Conservation (phyloP, 2,329 filamentous ascomycete species). For the Claviceps sp. region DNA sequence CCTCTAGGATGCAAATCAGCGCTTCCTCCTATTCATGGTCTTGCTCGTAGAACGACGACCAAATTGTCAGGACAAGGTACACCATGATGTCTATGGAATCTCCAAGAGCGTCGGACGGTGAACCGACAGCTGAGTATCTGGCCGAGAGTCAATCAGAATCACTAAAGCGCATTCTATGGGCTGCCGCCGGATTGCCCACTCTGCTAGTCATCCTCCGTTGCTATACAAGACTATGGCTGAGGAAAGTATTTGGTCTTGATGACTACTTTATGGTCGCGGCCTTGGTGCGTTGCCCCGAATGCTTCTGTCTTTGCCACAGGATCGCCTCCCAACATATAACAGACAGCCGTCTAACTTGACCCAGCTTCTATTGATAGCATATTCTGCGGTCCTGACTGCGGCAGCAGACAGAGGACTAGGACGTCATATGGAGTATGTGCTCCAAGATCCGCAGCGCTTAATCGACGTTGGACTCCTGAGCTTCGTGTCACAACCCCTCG, state of each 20-base stretch:
- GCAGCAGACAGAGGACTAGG: constrained; percentile 6
- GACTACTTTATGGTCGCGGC: constrained; percentile 6
- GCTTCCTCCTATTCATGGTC: not conserved
- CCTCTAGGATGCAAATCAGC: not conserved
- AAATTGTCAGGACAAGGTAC: too few species aligned
- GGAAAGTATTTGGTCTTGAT: constrained; percentile 4
- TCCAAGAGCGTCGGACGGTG: not conserved
- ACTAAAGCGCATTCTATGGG: constrained; percentile 3
- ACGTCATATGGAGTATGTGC: constrained; percentile 2
- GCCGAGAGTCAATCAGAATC: constrained; percentile 3
- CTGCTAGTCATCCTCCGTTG: constrained; percentile 1
- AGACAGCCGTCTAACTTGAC: not conserved
- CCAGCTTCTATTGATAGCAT: constrained; percentile 2
- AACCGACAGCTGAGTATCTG: not conserved
- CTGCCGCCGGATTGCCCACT: not conserved
- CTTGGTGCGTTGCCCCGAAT: constrained; percentile 1
- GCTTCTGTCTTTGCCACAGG: not conserved
- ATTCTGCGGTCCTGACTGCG: constrained; percentile 2
- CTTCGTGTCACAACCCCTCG: constrained; percentile 5
- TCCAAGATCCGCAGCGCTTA: constrained; percentile 1
- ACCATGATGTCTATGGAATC: not conserved
- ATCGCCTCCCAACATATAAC: too few species aligned
- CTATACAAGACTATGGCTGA: constrained; percentile 6
- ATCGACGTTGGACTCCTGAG: constrained; percentile 4
- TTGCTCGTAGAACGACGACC: not conserved